Conservation (phyloP, 441 rosid species). For the Jatropha podagrica region DNA sequence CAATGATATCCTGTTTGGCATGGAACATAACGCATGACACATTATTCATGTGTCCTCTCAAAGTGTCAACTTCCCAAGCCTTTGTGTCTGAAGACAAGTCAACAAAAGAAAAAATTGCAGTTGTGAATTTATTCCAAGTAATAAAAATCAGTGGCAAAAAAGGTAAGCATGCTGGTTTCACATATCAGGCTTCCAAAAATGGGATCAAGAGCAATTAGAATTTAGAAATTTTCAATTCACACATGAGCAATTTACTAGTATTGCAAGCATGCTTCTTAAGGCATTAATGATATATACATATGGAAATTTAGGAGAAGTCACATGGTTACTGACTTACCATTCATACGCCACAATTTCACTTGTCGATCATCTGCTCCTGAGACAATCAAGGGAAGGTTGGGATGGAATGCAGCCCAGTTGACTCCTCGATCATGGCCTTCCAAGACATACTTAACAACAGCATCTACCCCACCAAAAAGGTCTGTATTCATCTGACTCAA, state of each 20-base stretch:
- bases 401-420: slow-evolving; percentile 96
- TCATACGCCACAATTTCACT: slow-evolving; percentile 91
- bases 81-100: slow-evolving; percentile 62
- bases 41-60: slow-evolving; percentile 87
- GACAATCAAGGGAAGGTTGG: slow-evolving; percentile 81
- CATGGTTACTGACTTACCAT: slow-evolving; percentile 42
- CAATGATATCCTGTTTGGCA: slow-evolving; percentile 83
- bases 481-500: slow-evolving; percentile 84
- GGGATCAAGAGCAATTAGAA: not conserved
- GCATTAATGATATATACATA: not conserved
- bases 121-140: not conserved
- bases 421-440: slow-evolving; percentile 97
- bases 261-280: not conserved
- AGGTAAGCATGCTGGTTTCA: not conserved
- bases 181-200: not conserved
- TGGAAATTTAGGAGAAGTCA: not conserved
- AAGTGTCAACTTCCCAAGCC: slow-evolving; percentile 93
- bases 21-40: slow-evolving; percentile 91
- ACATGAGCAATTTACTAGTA: not conserved
- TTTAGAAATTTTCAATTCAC: not conserved
- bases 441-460: slow-evolving; percentile 85
- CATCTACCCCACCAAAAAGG: slow-evolving; percentile 88
- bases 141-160: not conserved
- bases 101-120: slow-evolving; percentile 10
- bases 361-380: slow-evolving; percentile 94